Percentiles rank a stretch among this genome's conserved stretches.
These are phyloP conservation scores for Mycena rebaudengoi DNA, from an alignment of 768 basidiomycete genomes.

Conservation along the genomic window DNA sequence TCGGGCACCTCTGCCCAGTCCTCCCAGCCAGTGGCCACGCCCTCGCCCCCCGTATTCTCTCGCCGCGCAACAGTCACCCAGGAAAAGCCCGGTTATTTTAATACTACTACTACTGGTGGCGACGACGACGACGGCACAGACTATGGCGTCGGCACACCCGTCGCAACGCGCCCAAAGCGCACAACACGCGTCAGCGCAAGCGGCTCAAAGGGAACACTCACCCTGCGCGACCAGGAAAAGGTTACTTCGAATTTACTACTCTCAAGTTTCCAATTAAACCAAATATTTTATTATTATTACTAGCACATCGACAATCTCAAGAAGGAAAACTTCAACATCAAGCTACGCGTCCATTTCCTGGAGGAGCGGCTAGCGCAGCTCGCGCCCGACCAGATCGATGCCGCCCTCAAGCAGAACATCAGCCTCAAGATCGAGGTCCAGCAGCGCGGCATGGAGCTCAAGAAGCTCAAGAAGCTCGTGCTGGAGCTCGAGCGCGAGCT, in stretches of 20 bases:
- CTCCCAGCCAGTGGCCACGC: slow-evolving; percentile 24
- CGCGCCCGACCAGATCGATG: slow-evolving; percentile 92
- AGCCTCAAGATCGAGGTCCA: slow-evolving; percentile 93
- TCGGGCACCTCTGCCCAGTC: slow-evolving; percentile 27
- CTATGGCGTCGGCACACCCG: slow-evolving; percentile 58
- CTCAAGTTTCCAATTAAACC: background rate
- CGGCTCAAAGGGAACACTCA: slow-evolving; percentile 64
- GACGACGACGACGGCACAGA: slow-evolving; percentile 23
- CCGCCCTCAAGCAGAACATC: slow-evolving; percentile 91
- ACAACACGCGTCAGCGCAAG: slow-evolving; percentile 45
- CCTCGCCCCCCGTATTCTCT: slow-evolving; percentile 26
- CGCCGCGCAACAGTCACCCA: slow-evolving; percentile 16
- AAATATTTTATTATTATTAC: background rate
- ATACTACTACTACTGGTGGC: background rate
- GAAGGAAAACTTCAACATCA: slow-evolving; percentile 97
- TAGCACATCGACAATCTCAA: slow-evolving; percentile 96
- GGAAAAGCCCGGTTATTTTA: slow-evolving; percentile 25
- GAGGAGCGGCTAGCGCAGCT: slow-evolving; percentile 92
- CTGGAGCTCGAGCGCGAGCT: slow-evolving; percentile 85
- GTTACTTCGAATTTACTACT: slow-evolving; percentile 48
- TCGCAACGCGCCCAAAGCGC: slow-evolving; percentile 54
- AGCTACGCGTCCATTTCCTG: slow-evolving; percentile 94
- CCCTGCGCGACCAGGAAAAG: slow-evolving; percentile 96
- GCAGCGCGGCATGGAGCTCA: slow-evolving; percentile 88
- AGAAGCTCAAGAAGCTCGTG: slow-evolving; percentile 90